Base-by-base conservation (phyloP, 352 stramenopile genomes). In the Pythium sukuiense region DNA sequence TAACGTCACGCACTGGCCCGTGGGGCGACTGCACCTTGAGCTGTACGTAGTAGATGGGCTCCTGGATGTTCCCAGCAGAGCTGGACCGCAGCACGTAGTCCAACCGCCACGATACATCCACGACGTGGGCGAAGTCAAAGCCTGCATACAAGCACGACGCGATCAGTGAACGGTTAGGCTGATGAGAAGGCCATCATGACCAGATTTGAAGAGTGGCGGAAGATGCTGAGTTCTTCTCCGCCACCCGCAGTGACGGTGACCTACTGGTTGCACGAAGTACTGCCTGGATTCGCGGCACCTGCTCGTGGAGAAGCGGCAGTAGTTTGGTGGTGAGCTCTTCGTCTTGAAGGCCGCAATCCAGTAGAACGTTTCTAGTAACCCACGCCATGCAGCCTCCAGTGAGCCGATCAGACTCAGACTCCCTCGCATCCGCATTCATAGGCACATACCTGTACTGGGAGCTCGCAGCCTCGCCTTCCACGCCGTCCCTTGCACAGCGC, bases 51-150 rank as follows among this genome's bases (percentile, higher is more conserved):
- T 89, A 93, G 20, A 83, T 45, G 9, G 79, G 77, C 55, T 79
- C 71, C 46, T 83, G 80, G 55, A 91, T 64, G 55, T 69, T 85
- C 5, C 85, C 85, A n/a, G 68, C 73, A 16, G 69, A 70, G 50
- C 70, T 88, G 5, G 81, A 89, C 3, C 76, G 77, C 29, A 91
- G 64, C 3, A 85, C 76, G 56, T 92, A 88, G 74, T 93, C 85
- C 32, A 93, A 61, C 32, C 83, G 76, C 85, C 85, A 93, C 9
- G 72, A 74, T 2, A 90, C 76, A 48, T 90, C 80, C 33, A 93
- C 83, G 16, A 93, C 74, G 6, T 90, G 75, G n/a, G 82, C 76
- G 33, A 90, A 86, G 70, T 91, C 81, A 65, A 90, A 88, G 56
- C 72, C 84, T 93, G 48, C 7, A 11, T 27, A 29, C 12, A 45